Base-by-base conservation (phyloP, 2,329 filamentous ascomycete genomes). In the Venturia aucupariae region DNA sequence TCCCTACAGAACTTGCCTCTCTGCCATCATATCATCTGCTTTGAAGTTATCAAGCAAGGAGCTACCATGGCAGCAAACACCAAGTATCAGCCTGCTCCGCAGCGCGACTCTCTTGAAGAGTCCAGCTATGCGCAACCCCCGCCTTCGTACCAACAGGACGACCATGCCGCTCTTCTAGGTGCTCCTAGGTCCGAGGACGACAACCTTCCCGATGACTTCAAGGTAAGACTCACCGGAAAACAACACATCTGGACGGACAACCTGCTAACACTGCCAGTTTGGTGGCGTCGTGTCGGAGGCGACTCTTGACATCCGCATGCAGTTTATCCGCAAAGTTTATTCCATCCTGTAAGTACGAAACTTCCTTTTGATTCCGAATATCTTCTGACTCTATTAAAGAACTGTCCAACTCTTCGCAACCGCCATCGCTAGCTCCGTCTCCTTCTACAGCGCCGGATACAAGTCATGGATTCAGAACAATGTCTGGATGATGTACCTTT, bases 311-410 rank as follows among this genome's bases (percentile, higher is more conserved):
- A 96, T 99, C 74, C 90, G 93, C 70, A 96, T 97, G 86, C 90
- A 94, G 77, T 99, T 97, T 77, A 83, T 96, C 71, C 88, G 92
- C 77, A 97, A 97, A 82, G 94, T 99, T 74, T 99, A 99, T 79
- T 89, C 92, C 66, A 99, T 99, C 77, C 83, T 99, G 79, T 85
- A 75, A 79, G 82, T 32, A 7, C 41, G 11, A 51, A 24, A 4
- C 17, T 35, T 44, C 35, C 39, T 24, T 17, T 8, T 60, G 55
- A 8, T 59, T 19, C 61, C 24, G 30, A 32, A 32, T 17, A 46
- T 10, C 35, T 11, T 54, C 65, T 64, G 61, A 61, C 44, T 7
- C 17, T 35, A 4, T 5, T 2, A 10, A 51, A 85, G 83, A 54
- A 96, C 94, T n/a, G 86, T 91, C 62, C 94, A 99, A 76, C 86